Evolutionary conservation across 2,329 filamentous ascomycete species (phyloP), one percentile per base, ranked within the genome.

Genomic region (Colletotrichum simmondsii): DNA sequence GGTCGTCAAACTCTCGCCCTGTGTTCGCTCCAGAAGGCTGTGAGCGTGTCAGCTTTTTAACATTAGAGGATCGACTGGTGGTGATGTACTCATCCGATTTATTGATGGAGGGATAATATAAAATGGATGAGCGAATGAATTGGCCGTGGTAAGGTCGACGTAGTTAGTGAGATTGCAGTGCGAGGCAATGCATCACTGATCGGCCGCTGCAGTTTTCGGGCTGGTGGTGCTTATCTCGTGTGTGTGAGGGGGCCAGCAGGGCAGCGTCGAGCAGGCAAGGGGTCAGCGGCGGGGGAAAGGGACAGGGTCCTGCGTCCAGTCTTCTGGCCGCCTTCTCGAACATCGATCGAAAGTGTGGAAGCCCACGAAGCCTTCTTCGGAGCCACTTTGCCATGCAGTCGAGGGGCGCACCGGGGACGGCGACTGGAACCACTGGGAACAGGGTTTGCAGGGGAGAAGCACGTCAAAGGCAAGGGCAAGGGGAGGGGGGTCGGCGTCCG

Each of bases 261-360:
- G 60, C n/a, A 49, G 10, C 4, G 37, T 6, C 22, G n/a, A 22
- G 26, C 22, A 24, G 19, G 24, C 59, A 62, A 30, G n/a, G 22
- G 42, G 42, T 7, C 42, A 22, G 42, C 42, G 19, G 42, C 42
- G 42, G 42, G 42, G 42, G 26, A 28, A 32, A 58, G 35, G 37
- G 65, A 35, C 30, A 68, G 59, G 42, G 54, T 46, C 70, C 46
- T 72, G 58, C 65, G 46, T 59, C 70, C 62, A 46, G 59, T 53
- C 72, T 69, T 75, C 68, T 69, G 61, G 59, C 53, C 46, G 61
- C 49, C 72, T 75, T 75, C 74, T 75, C 68, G 74, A 75, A 75
- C 65, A 73, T 71, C 49, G 69, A 74, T 75, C 64, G 74, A 75
- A 74, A 73, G 57, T n/a, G 53, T 71, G 49, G 62, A 73, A 73